phyloP scores from a whole-genome alignment of 1,284 basidiomycete species.

The Ganoderma boninense region DNA sequence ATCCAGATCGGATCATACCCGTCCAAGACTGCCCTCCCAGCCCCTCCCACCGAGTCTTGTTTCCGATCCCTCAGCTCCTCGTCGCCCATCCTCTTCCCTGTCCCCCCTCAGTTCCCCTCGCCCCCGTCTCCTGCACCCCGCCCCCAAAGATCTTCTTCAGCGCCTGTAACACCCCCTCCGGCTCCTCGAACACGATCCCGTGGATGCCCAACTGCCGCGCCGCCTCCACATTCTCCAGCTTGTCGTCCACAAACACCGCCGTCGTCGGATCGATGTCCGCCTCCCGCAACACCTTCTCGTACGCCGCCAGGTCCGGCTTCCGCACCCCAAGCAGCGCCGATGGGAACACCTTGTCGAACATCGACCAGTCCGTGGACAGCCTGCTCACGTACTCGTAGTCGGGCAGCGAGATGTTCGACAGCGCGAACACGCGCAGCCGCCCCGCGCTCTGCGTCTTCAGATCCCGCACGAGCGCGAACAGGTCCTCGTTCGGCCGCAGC shows the following conservation, averaged over 20 bases:
- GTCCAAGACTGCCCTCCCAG: not conserved
- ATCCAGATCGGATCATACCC: not conserved
- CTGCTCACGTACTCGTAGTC: slow-evolving; percentile 56
- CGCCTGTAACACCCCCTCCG: slow-evolving; percentile 47
- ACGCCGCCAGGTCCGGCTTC: slow-evolving; percentile 55
- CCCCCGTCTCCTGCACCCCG: slow-evolving; percentile 41
- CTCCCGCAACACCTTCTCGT: slow-evolving; percentile 55
- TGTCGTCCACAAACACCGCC: slow-evolving; percentile 65
- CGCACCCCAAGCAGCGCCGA: slow-evolving; percentile 51
- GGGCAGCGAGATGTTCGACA: slow-evolving; percentile 67
- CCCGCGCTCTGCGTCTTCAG: slow-evolving; percentile 49
- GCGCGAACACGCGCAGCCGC: slow-evolving; percentile 55
- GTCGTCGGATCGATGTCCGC: slow-evolving; percentile 50
- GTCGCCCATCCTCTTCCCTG: not conserved
- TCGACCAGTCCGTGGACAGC: slow-evolving; percentile 55
- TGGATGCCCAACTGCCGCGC: slow-evolving; percentile 63
- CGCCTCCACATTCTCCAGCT: slow-evolving; percentile 62
- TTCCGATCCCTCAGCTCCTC: not conserved
- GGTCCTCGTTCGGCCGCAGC: slow-evolving; percentile 50
- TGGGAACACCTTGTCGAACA: slow-evolving; percentile 66
- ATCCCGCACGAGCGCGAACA: slow-evolving; percentile 56
- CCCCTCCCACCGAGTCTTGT: not conserved
- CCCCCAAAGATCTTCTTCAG: slow-evolving; percentile 57
- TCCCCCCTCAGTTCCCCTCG: not conserved
- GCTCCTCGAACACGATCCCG: slow-evolving; percentile 59